Percentiles rank a stretch among this genome's conserved stretches.
Conservation (phyloP, 164 flowering plant genomes). For the Nelumbo lutea region DNA sequence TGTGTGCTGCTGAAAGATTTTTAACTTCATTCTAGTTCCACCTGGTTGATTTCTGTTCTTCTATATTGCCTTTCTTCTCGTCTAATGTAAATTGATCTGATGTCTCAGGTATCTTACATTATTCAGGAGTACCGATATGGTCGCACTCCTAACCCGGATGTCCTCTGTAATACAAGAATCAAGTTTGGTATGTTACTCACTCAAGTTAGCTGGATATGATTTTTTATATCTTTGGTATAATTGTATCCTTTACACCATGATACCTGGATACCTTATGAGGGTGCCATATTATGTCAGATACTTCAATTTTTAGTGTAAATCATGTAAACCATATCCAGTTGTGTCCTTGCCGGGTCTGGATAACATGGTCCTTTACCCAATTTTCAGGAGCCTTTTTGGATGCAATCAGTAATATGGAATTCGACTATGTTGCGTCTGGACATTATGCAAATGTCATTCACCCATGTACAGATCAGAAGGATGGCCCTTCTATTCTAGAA, state of each 20-base stretch:
- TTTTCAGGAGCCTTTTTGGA: slow-evolving; percentile 87
- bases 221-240: slow-evolving; percentile 1
- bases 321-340: no score
- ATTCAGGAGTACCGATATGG: slow-evolving; percentile 85
- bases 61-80: neutral
- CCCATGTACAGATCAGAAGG: slow-evolving; percentile 27
- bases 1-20: neutral
- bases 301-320: no score
- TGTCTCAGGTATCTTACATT: slow-evolving; percentile 78
- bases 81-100: neutral
- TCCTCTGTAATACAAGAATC: slow-evolving; percentile 95
- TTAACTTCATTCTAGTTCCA: neutral
- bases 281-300: no score
- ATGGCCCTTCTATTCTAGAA: slow-evolving; percentile 50
- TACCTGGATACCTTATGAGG: no score
- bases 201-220: neutral
- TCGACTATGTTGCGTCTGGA: slow-evolving; percentile 91
- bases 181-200: slow-evolving; percentile 72
- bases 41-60: neutral
- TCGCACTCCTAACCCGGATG: slow-evolving; percentile 96
- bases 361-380: neutral
- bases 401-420: slow-evolving; percentile 67
- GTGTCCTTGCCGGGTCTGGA: no score
- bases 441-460: slow-evolving; percentile 91
- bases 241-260: neutral